These are phyloP conservation scores for Gossypium bickii DNA, from an alignment of 345 rosid genomes.

Conservation along the genomic window DNA sequence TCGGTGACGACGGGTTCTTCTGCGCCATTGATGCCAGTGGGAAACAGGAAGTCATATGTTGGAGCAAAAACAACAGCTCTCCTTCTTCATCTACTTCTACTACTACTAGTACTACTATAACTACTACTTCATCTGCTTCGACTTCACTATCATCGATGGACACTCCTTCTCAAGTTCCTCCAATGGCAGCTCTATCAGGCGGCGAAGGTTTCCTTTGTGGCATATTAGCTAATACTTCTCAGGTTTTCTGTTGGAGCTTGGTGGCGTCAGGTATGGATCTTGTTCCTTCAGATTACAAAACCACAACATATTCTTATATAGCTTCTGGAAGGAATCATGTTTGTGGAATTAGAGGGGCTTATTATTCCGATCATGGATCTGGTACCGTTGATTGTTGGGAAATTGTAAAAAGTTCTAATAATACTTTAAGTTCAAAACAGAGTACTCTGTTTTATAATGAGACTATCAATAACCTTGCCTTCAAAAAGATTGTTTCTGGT, in stretches of 20 bases:
- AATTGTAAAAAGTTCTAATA: conserved; percentile 31
- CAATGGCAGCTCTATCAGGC: conserved; percentile 8
- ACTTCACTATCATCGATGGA: conserved; percentile 12
- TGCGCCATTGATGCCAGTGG: conserved; percentile 55
- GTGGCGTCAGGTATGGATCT: conserved; percentile 52
- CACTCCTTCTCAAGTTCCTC: conserved; percentile 1
- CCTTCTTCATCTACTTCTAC: conserved; percentile 36
- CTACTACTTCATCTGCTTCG: conserved; percentile 19
- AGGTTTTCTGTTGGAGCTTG: conserved; percentile 61
- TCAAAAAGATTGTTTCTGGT: conserved; percentile 63
- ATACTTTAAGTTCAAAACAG: conserved; percentile 36
- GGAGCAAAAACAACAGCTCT: conserved; percentile 28
- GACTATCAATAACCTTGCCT: conserved; percentile 40
- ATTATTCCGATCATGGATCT: conserved; percentile 59
- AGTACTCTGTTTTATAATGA: conserved; percentile 41
- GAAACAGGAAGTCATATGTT: conserved; percentile 9
- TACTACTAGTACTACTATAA: conserved; percentile 18
- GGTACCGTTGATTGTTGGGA: conserved; percentile 85
- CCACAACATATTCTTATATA: conserved; percentile 61
- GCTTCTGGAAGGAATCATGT: conserved; percentile 84
- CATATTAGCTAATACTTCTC: conserved; percentile 4
- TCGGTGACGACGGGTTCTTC: conserved; percentile 66
- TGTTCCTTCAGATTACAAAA: conserved; percentile 47
- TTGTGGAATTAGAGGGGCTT: conserved; percentile 85
- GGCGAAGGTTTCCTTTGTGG: conserved; percentile 17